Percentiles rank a stretch among this genome's conserved stretches.
These are phyloP conservation scores for Aureobasidium pullulans DNA, from an alignment of 2,329 filamentous ascomycete genomes.

Conservation along the genomic window DNA sequence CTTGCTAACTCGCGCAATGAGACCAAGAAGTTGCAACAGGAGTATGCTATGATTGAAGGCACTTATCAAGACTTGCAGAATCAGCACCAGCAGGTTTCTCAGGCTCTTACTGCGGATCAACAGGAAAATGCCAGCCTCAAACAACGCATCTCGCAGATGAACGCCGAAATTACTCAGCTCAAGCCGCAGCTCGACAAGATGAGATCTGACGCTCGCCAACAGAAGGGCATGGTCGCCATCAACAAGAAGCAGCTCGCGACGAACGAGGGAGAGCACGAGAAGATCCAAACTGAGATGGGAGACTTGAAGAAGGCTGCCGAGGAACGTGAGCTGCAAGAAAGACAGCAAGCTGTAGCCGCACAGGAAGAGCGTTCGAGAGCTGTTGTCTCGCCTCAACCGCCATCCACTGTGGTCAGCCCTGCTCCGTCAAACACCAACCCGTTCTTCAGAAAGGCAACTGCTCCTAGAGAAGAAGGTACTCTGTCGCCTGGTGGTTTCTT, in stretches of 20 bases:
- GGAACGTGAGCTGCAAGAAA: conserved; percentile 31
- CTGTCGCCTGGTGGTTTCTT: conserved; percentile 14
- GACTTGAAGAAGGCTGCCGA: conserved; percentile 51
- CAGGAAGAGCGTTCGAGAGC: conserved; percentile 20
- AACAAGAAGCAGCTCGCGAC: conserved; percentile 96
- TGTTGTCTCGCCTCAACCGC: conserved; percentile 28
- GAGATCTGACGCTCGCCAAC: conserved; percentile 83
- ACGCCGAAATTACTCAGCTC: conserved; percentile 72
- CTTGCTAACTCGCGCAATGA: conserved; percentile 68
- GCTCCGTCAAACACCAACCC: conserved; percentile 71
- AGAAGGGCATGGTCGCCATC: conserved; percentile 93
- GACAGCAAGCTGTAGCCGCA: conserved; percentile 38
- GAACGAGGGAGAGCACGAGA: conserved; percentile 81
- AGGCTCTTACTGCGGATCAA: conserved; percentile 75
- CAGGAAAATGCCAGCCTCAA: conserved; percentile 80
- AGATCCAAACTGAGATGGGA: conserved; percentile 71
- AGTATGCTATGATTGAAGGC: conserved; percentile 75
- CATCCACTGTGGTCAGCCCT: conserved; percentile 58
- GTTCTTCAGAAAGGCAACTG: conserved; percentile 67
- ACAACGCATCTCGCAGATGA: conserved; percentile 77
- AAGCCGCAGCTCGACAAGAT: conserved; percentile 91
- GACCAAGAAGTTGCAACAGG: conserved; percentile 74
- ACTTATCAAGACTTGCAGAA: conserved; percentile 72
- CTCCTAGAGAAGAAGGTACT: conserved; percentile 9
- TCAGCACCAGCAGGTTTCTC: conserved; percentile 69